A percentile compares a stretch with the other conserved stretches of the same genome.
phyloP scores from a whole-genome alignment of 106 monocot genomes.

The Triglochin maritima region DNA sequence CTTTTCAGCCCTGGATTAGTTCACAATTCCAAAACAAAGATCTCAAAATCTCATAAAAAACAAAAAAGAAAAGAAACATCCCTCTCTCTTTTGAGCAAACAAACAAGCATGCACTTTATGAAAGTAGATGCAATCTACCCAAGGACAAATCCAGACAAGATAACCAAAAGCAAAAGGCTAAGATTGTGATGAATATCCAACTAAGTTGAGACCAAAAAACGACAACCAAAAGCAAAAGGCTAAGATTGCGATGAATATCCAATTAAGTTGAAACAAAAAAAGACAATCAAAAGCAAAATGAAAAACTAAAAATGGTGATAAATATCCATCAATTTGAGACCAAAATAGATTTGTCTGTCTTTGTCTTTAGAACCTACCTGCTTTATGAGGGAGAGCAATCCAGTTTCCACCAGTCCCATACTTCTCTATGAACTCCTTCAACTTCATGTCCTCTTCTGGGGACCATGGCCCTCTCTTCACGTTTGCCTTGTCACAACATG shows the following conservation, averaged over 20 bases:
- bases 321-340: not conserved
- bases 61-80: too few species aligned
- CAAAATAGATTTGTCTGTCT: not conserved
- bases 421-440: constrained; percentile 78
- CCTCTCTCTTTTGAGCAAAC: not conserved
- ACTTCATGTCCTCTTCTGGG: constrained; percentile 70
- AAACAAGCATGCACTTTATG: too few species aligned
- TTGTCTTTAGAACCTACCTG: constrained; percentile 21
- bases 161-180: not conserved
- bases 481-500: constrained; percentile 86
- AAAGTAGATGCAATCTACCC: not conserved
- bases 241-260: not conserved
- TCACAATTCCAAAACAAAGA: not conserved
- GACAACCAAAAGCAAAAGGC: not conserved
- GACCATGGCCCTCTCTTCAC: constrained; percentile 93
- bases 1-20: constrained; percentile 55
- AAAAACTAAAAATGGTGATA: not conserved
- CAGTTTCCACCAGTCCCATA: constrained; percentile 79
- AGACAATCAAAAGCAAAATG: not conserved
- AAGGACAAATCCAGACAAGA: not conserved
- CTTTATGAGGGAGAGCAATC: constrained; percentile 85
- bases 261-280: not conserved
- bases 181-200: not conserved
- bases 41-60: not conserved
- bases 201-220: not conserved